Percentiles rank a stretch among this genome's conserved stretches.
Conservation (phyloP, 495 filamentous ascomycete species). For the Talaromyces thailandensis region DNA sequence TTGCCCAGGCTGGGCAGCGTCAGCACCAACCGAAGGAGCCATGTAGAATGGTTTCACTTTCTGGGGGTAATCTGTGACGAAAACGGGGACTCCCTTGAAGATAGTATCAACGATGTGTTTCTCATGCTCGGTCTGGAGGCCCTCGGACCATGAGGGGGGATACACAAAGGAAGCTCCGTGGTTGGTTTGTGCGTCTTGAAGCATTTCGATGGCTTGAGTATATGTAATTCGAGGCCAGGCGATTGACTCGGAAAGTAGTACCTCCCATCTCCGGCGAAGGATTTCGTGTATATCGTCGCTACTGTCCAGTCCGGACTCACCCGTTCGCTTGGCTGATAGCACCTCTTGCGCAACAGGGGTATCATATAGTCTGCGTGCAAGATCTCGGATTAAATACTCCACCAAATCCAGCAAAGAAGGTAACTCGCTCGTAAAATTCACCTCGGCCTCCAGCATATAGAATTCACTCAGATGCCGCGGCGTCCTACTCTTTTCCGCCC, state of each 20-base stretch:
- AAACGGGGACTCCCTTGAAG: slow-evolving; percentile 65
- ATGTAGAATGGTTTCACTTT: slow-evolving; percentile 95
- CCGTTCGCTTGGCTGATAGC: slow-evolving; percentile 29
- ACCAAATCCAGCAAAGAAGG: slow-evolving; percentile 63
- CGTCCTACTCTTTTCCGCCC: slow-evolving; percentile 91
- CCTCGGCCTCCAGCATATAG: slow-evolving; percentile 95
- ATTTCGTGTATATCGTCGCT: slow-evolving; percentile 23
- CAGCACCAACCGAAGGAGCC: slow-evolving; percentile 46
- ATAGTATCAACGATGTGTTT: slow-evolving; percentile 70
- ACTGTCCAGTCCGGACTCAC: slow-evolving; percentile 25
- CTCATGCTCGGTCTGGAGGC: slow-evolving; percentile 88
- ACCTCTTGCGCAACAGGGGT: slow-evolving; percentile 58
- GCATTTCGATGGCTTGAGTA: slow-evolving; percentile 58
- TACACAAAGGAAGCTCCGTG: slow-evolving; percentile 50
- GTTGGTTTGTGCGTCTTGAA: slow-evolving; percentile 50
- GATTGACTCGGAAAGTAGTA: slow-evolving; percentile 40
- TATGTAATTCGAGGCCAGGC: slow-evolving; percentile 84
- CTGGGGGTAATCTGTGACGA: slow-evolving; percentile 86
- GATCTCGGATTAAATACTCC: slow-evolving; percentile 63
- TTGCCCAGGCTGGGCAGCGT: slow-evolving; percentile 1
- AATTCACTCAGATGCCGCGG: slow-evolving; percentile 93
- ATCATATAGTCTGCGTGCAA: slow-evolving; percentile 46
- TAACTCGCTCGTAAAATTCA: slow-evolving; percentile 65
- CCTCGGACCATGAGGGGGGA: slow-evolving; percentile 58
- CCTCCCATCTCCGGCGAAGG: slow-evolving; percentile 61